Conservation (phyloP, 2,329 filamentous ascomycete species). For the Diplodia seriata region DNA sequence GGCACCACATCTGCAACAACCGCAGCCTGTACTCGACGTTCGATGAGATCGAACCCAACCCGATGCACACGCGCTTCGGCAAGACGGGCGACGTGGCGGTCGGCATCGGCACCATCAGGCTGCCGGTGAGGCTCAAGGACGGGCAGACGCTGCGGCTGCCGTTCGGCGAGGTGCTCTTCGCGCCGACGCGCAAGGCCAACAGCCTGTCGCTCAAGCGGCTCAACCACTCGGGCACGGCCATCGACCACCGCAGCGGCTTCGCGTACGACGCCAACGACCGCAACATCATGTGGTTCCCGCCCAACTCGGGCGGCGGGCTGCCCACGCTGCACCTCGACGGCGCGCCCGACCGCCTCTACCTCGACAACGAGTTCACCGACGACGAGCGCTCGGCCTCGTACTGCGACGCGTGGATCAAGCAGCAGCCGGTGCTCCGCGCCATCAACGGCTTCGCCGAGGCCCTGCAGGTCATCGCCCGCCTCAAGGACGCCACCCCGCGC, state of each 20-base stretch:
- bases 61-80: constrained; percentile 12
- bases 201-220: constrained; percentile 25
- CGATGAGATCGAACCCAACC: constrained; percentile 22
- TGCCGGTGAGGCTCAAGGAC: constrained; percentile 5
- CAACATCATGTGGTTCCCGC: constrained; percentile 28
- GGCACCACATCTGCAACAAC: constrained; percentile 30
- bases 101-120: constrained; percentile 20
- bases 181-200: constrained; percentile 20
- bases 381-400: constrained; percentile 11
- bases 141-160: constrained; percentile 16
- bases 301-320: constrained; percentile 18
- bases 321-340: constrained; percentile 22
- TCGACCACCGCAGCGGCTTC: constrained; percentile 22
- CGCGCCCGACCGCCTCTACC: constrained; percentile 17
- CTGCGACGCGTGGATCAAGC: constrained; percentile 21
- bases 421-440: background rate
- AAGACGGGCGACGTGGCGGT: constrained; percentile 19
- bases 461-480: constrained; percentile 7
- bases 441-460: constrained; percentile 24
- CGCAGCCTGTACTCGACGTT: constrained; percentile 9
- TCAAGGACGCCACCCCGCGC: constrained; percentile 7
- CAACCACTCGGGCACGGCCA: constrained; percentile 22
- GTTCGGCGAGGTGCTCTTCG: constrained; percentile 25
- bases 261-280: constrained; percentile 17
- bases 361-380: constrained; percentile 14